Percentiles rank a stretch among this genome's conserved stretches.
Evolutionary conservation across 1,284 basidiomycete genomes (phyloP).

Genomic region (Caloboletus inedulis): DNA sequence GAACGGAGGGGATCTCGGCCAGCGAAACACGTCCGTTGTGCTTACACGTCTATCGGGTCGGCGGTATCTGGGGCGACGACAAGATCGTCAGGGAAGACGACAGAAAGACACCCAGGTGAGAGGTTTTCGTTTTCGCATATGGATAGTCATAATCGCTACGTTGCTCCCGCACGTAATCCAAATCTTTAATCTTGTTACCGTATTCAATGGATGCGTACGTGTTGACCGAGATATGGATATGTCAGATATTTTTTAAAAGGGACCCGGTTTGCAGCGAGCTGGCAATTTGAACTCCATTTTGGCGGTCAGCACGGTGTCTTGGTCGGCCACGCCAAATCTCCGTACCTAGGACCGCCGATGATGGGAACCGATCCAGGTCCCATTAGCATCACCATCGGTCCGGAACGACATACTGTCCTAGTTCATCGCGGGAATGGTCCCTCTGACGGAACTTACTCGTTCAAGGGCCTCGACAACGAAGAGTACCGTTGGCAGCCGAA

Average conservation of each 20-base stretch:
- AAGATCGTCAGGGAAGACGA: constrained; percentile 30
- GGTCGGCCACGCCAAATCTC: constrained; percentile 28
- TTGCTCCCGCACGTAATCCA: background rate
- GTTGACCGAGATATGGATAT: background rate
- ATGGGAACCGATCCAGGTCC: constrained; percentile 13
- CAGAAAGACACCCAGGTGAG: constrained; percentile 26
- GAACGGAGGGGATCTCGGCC: background rate
- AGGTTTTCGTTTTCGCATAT: background rate
- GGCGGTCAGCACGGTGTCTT: constrained; percentile 19
- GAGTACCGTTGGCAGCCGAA: constrained; percentile 27
- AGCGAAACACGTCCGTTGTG: constrained; percentile 8
- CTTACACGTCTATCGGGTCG: constrained; percentile 31
- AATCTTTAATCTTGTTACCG: too few relatives aligned
- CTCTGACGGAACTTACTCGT: constrained; percentile 14
- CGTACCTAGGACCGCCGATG: constrained; percentile 28
- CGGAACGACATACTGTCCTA: constrained; percentile 7
- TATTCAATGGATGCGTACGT: too few relatives aligned
- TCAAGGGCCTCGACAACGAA: constrained; percentile 24
- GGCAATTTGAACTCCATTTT: constrained; percentile 24
- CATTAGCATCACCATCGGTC: constrained; percentile 17
- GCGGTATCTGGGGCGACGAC: constrained; percentile 31
- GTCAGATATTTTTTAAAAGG: constrained; percentile 28
- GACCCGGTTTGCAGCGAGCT: constrained; percentile 15
- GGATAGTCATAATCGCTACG: background rate
- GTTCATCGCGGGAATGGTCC: constrained; percentile 12